Percentiles rank a stretch among this genome's conserved stretches.
These are phyloP conservation scores for Podosphaera fusca DNA, from an alignment of 2,329 filamentous ascomycete species.

Conservation along the genomic window DNA sequence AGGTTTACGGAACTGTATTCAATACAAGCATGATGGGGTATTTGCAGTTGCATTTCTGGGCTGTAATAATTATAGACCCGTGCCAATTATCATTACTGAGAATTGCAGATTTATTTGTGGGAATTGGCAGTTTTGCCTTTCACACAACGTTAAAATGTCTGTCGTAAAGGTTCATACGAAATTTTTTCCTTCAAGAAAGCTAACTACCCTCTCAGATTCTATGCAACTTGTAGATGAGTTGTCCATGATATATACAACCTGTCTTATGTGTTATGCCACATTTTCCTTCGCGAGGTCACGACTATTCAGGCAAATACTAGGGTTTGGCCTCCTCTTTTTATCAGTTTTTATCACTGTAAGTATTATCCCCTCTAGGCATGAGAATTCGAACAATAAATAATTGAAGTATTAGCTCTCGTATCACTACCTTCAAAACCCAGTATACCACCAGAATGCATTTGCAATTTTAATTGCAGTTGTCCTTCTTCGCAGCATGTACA, in stretches of 20 bases:
- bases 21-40: slow-evolving; percentile 49
- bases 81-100: not conserved
- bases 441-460: slow-evolving; percentile 52
- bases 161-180: slow-evolving; percentile 1
- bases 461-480: slow-evolving; percentile 37
- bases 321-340: slow-evolving; percentile 20
- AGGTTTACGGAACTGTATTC: slow-evolving; percentile 50
- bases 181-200: not conserved
- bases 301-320: slow-evolving; percentile 25
- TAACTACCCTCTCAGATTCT: slow-evolving; percentile 24
- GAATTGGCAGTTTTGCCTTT: slow-evolving; percentile 19
- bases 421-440: slow-evolving; percentile 48
- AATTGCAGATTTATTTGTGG: slow-evolving; percentile 16
- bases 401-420: slow-evolving; percentile 26
- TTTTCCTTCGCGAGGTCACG: slow-evolving; percentile 19
- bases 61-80: slow-evolving; percentile 8
- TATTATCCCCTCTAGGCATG: slow-evolving; percentile 24
- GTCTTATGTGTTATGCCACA: slow-evolving; percentile 44
- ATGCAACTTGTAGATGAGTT: slow-evolving; percentile 51
- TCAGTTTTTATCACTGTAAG: slow-evolving; percentile 28
- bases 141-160: slow-evolving; percentile 21
- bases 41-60: slow-evolving; percentile 41
- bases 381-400: slow-evolving; percentile 27
- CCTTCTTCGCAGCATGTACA: slow-evolving; percentile 32
- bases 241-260: slow-evolving; percentile 44